A percentile compares a stretch with the other conserved stretches of the same genome.
Evolutionary conservation across 495 filamentous ascomycete species (phyloP).

Genomic region (Achaetomiella virescens): DNA sequence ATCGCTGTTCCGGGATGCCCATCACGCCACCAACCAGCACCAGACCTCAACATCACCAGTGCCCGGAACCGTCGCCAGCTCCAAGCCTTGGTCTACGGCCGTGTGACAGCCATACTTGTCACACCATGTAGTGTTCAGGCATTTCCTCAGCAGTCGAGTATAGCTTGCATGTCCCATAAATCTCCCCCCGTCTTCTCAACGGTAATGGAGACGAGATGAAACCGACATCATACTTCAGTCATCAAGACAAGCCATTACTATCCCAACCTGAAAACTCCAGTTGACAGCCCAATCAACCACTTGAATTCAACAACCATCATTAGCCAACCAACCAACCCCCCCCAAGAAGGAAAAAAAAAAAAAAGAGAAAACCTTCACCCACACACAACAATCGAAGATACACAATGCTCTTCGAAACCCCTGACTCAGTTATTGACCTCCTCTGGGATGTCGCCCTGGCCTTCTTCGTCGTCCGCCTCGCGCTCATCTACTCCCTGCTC

Average conservation of each 20-base stretch:
- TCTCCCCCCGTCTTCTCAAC: no score
- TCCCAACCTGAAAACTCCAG: background rate
- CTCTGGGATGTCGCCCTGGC: conserved; percentile 34
- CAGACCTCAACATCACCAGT: no score
- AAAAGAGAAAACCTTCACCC: conserved; percentile 7
- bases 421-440: conserved; percentile 28
- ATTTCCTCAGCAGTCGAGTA: no score
- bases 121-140: no score
- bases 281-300: background rate
- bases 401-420: conserved; percentile 21
- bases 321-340: background rate
- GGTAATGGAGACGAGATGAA: background rate
- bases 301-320: background rate
- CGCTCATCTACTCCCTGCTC: conserved; percentile 21
- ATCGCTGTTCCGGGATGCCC: no score
- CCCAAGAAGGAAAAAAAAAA: background rate
- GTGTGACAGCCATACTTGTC: no score
- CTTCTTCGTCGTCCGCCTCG: conserved; percentile 26
- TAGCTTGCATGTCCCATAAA: no score
- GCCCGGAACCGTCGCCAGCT: no score
- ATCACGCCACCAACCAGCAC: no score
- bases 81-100: no score
- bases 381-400: background rate
- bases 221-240: conserved; percentile 4
- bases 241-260: background rate